Evolutionary conservation across 306 rosid genomes (phyloP).

Genomic region (Vigna trinervia): DNA sequence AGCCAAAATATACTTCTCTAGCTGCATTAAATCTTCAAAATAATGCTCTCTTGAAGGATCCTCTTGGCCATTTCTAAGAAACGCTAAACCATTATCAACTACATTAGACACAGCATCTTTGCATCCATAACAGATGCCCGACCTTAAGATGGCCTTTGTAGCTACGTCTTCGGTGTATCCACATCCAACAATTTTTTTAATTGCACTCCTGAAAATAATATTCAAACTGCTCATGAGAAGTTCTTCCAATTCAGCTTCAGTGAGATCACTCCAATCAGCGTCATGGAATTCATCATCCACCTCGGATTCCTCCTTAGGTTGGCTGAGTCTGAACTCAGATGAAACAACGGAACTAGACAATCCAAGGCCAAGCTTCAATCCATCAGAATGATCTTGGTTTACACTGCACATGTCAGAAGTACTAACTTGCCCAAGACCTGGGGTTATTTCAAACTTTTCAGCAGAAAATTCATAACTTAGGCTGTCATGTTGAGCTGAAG

Average conservation of each 20-base stretch:
- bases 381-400: slow-evolving; percentile 66
- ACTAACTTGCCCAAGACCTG: slow-evolving; percentile 55
- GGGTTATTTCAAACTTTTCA: slow-evolving; percentile 64
- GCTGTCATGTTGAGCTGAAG: slow-evolving; percentile 68
- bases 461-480: slow-evolving; percentile 80
- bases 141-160: slow-evolving; percentile 74
- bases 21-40: slow-evolving; percentile 85
- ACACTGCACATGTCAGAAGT: slow-evolving; percentile 63
- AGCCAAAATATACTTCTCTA: slow-evolving; percentile 82
- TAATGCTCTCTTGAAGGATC: slow-evolving; percentile 77
- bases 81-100: slow-evolving; percentile 73
- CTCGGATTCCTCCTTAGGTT: slow-evolving; percentile 66
- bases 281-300: slow-evolving; percentile 71
- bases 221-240: slow-evolving; percentile 75
- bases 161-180: slow-evolving; percentile 84
- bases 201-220: slow-evolving; percentile 75
- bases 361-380: slow-evolving; percentile 86
- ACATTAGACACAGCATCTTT: slow-evolving; percentile 83
- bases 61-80: slow-evolving; percentile 82
- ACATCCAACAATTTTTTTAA: slow-evolving; percentile 68
- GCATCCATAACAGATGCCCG: slow-evolving; percentile 86
- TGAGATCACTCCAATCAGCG: slow-evolving; percentile 88
- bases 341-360: slow-evolving; percentile 59
- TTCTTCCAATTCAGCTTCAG: slow-evolving; percentile 83
- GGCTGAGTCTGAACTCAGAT: slow-evolving; percentile 55